Evolutionary conservation across 768 basidiomycete species (phyloP).

Genomic region (Gymnopilus junonius): DNA sequence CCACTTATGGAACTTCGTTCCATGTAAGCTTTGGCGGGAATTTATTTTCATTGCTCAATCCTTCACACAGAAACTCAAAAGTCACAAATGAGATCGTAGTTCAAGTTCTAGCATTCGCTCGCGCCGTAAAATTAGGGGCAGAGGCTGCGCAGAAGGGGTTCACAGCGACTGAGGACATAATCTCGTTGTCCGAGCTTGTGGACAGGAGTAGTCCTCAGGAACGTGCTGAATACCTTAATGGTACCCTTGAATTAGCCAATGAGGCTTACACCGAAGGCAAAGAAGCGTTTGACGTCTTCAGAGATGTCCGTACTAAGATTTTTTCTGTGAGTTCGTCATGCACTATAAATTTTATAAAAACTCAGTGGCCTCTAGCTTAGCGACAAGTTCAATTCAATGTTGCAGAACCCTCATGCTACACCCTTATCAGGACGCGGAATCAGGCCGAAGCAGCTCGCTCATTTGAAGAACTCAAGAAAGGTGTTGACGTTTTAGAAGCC

Average conservation of each 20-base stretch:
- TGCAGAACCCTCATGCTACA: neutral
- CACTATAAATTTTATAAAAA: neutral
- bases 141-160: slow-evolving; percentile 19
- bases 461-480: slow-evolving; percentile 9
- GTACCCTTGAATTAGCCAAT: slow-evolving; percentile 20
- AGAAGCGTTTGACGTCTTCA: slow-evolving; percentile 17
- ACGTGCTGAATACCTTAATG: slow-evolving; percentile 15
- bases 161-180: slow-evolving; percentile 19
- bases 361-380: neutral
- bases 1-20: slow-evolving; percentile 12
- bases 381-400: slow-evolving; percentile 1
- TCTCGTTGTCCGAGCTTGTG: slow-evolving; percentile 13
- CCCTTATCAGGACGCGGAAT: neutral
- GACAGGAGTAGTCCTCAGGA: slow-evolving; percentile 12
- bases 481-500: slow-evolving; percentile 11
- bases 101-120: slow-evolving; percentile 11
- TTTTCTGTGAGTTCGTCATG: slow-evolving; percentile 4
- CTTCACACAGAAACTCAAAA: neutral
- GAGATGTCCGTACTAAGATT: slow-evolving; percentile 14
- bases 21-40: slow-evolving; percentile 1
- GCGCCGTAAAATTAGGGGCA: slow-evolving; percentile 14
- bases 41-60: neutral
- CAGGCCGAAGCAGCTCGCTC: slow-evolving; percentile 8
- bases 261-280: slow-evolving; percentile 14
- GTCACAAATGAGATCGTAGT: slow-evolving; percentile 1